A percentile compares a stretch with the other conserved stretches of the same genome.
Evolutionary conservation across 2,329 filamentous ascomycete genomes (phyloP).

Genomic region (Aureobasidium lini): DNA sequence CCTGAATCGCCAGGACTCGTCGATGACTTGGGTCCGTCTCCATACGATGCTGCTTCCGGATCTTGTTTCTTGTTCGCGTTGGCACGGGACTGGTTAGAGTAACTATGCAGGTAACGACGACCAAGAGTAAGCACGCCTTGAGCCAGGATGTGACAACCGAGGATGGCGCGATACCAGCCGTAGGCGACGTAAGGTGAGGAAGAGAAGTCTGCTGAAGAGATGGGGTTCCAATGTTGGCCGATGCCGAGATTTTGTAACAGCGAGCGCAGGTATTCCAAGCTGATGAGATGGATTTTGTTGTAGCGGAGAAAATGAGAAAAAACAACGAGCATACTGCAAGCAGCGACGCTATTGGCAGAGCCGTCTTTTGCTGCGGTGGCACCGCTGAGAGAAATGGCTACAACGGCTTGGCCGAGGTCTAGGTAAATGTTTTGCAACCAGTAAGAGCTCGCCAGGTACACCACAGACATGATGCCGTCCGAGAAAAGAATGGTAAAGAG

Average conservation of each 20-base stretch:
- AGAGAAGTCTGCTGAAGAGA: constrained; percentile 16
- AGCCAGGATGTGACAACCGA: constrained; percentile 68
- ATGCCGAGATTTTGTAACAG: constrained; percentile 30
- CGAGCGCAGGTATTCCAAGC: constrained; percentile 30
- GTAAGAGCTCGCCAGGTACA: constrained; percentile 54
- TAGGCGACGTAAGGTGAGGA: constrained; percentile 42
- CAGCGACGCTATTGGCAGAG: constrained; percentile 62
- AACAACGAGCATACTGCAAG: constrained; percentile 62
- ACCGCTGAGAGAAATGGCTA: constrained; percentile 82
- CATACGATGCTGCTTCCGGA: constrained; percentile 48
- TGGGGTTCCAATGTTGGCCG: constrained; percentile 21
- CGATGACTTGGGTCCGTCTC: constrained; percentile 3
- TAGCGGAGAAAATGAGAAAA: constrained; percentile 46
- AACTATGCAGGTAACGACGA: constrained; percentile 31
- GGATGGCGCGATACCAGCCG: constrained; percentile 59
- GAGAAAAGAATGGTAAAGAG: constrained; percentile 76
- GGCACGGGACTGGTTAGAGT: constrained; percentile 3
- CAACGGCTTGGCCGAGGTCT: constrained; percentile 86
- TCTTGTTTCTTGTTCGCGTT: constrained; percentile 33
- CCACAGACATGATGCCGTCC: constrained; percentile 69
- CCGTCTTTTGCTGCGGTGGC: constrained; percentile 63
- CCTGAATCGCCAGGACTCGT: constrained; percentile 26
- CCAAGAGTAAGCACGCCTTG: constrained; percentile 66
- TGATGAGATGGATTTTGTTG: constrained; percentile 37
- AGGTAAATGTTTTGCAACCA: constrained; percentile 74